These are phyloP conservation scores for Suillus occidentalis DNA, from an alignment of 768 basidiomycete genomes.

Conservation along the genomic window DNA sequence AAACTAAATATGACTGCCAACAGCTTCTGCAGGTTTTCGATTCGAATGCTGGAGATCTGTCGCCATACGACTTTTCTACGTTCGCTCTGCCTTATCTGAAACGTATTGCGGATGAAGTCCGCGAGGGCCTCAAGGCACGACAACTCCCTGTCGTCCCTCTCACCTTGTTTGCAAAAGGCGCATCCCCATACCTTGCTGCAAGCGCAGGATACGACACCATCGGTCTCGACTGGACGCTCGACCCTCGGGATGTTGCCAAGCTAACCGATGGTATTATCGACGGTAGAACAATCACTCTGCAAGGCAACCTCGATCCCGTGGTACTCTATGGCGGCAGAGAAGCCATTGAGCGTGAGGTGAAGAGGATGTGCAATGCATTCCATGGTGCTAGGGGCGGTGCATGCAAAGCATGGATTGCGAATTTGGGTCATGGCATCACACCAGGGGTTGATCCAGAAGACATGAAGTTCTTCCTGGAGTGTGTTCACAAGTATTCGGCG, in stretches of 20 bases:
- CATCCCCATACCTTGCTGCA: slow-evolving; percentile 72
- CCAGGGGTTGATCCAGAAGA: slow-evolving; percentile 95
- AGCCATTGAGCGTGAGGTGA: slow-evolving; percentile 84
- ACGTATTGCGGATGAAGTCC: slow-evolving; percentile 73
- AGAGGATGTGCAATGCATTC: slow-evolving; percentile 82
- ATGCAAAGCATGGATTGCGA: slow-evolving; percentile 87
- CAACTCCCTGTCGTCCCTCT: slow-evolving; percentile 67
- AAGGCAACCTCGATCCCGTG: slow-evolving; percentile 93
- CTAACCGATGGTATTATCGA: background rate
- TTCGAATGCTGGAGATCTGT: slow-evolving; percentile 92
- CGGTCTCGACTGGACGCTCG: slow-evolving; percentile 89
- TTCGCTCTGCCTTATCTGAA: slow-evolving; percentile 83
- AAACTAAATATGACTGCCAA: background rate
- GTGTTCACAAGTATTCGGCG: slow-evolving; percentile 79
- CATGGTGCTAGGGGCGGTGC: slow-evolving; percentile 46
- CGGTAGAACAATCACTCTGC: slow-evolving; percentile 57
- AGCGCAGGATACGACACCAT: slow-evolving; percentile 81
- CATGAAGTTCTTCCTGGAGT: slow-evolving; percentile 87
- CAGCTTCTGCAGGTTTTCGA: slow-evolving; percentile 97
- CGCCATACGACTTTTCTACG: slow-evolving; percentile 78
- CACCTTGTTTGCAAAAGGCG: slow-evolving; percentile 94
- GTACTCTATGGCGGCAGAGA: slow-evolving; percentile 82
- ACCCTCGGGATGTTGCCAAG: slow-evolving; percentile 67
- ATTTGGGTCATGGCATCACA: slow-evolving; percentile 96
- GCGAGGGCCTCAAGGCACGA: slow-evolving; percentile 51